These are phyloP conservation scores for Jacaranda copaia DNA, from an alignment of 257 asterid genomes.

Conservation along the genomic window DNA sequence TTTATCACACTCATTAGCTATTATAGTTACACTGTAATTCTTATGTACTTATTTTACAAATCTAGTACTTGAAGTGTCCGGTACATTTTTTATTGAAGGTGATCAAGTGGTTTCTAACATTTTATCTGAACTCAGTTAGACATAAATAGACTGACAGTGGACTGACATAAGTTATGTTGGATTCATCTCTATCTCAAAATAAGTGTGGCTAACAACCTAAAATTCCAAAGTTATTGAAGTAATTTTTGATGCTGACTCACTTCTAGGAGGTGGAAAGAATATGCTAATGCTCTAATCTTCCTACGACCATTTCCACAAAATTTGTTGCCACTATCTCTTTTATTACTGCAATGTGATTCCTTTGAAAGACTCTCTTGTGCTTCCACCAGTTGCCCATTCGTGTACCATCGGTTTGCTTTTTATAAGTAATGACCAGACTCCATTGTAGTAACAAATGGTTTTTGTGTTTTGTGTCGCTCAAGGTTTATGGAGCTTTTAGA, in stretches of 20 bases:
- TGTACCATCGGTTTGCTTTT: constrained; percentile 5
- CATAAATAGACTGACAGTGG: background rate
- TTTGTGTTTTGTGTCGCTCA: constrained; percentile 33
- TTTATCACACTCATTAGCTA: background rate
- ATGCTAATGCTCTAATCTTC: constrained; percentile 12
- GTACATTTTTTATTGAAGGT: background rate
- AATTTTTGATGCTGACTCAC: constrained; percentile 21
- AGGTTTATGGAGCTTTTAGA: constrained; percentile 96
- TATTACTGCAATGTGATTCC: background rate
- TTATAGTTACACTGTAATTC: background rate
- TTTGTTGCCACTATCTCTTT: background rate
- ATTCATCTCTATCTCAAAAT: background rate
- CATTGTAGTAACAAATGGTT: constrained; percentile 11
- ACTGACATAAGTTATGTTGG: background rate
- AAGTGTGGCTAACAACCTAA: background rate
- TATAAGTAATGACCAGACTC: constrained; percentile 18
- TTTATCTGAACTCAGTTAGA: background rate
- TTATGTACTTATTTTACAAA: background rate
- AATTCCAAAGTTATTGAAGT: background rate
- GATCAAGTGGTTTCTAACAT: background rate
- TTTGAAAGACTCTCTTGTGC: background rate
- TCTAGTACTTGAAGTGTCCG: background rate
- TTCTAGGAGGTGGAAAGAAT: constrained; percentile 8
- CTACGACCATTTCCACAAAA: background rate
- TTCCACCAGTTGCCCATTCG: background rate